Evolutionary conservation across 345 rosid genomes (phyloP).

Genomic region (Populus euphratica): DNA sequence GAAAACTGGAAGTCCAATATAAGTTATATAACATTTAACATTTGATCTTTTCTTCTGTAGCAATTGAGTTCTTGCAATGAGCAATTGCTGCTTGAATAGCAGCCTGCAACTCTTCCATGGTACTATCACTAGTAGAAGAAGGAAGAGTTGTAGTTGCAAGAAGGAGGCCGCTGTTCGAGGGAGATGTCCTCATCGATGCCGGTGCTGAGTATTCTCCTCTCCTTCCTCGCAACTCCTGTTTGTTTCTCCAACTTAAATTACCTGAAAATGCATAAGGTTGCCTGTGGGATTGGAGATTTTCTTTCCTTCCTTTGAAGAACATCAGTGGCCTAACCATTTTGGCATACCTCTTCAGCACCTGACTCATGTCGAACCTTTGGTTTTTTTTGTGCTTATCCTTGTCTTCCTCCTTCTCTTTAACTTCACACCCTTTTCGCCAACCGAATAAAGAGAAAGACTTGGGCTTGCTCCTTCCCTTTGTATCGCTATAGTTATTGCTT

Average conservation of each 20-base stretch:
- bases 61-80: constrained; percentile 90
- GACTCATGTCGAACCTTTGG: constrained; percentile 56
- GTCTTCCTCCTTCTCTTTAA: constrained; percentile 40
- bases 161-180: constrained; percentile 73
- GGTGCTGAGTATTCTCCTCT: constrained; percentile 78
- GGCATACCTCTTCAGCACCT: constrained; percentile 51
- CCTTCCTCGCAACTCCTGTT: constrained; percentile 43
- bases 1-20: background rate
- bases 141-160: constrained; percentile 40
- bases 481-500: constrained; percentile 9
- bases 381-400: constrained; percentile 47
- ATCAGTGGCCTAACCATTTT: constrained; percentile 49
- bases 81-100: constrained; percentile 98
- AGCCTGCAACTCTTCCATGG: constrained; percentile 94
- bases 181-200: constrained; percentile 84
- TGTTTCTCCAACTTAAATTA: constrained; percentile 32
- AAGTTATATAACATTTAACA: constrained; percentile 5
- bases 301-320: constrained; percentile 54
- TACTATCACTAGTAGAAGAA: constrained; percentile 60
- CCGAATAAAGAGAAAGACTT: constrained; percentile 77
- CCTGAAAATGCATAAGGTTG: constrained; percentile 56
- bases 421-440: constrained; percentile 53
- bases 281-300: constrained; percentile 32
- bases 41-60: constrained; percentile 27
- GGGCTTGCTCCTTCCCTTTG: constrained; percentile 38